Base-by-base conservation (phyloP, 768 basidiomycete species). In the Lyophyllum decastes region DNA sequence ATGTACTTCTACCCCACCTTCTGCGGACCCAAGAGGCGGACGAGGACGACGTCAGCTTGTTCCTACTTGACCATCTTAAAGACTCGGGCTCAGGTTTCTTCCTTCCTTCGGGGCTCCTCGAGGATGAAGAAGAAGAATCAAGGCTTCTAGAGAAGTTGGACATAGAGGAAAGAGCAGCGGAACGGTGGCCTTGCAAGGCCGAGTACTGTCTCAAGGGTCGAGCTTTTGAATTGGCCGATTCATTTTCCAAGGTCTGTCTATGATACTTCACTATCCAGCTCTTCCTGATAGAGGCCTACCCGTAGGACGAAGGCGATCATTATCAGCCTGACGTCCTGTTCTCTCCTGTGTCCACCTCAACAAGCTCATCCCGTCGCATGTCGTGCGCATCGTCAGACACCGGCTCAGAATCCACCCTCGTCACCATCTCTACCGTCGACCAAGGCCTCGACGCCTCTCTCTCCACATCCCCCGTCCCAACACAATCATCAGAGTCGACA, bases 21-120 rank as follows among this genome's bases (percentile, higher is more conserved):
- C 35, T 2, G 35, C 10, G 14, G n/a, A 41, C n/a, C 10, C 3
- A 17, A 3, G 40, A 10, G 16, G 8, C 6, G 4, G 8, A 25
- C 8, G 12, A 46, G 16, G 24, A 46, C 7, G 6, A 51, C 27
- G n/a, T 25, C 11, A 24, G n/a, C 50, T 2, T 24, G 8, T 19
- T 22, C 17, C 16, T 44, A 12, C 40, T 12, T 5, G 24, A 22
- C 40, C 22, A 41, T 14, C 24, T 25, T 12, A 9, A 19, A 12
- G 41, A 27, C 17, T 41, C 17, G 9, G 35, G 27, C 17, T 6
- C 19, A 17, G 17, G 12, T 43, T 52, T 55, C 22, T 60, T 55
- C 33, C 34, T 60, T n/a, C 59, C 59, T 33, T 21, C 45, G 27
- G 54, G 54, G 3, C 17, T 60, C 10, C 45, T 60, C 7, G 59